Base-by-base conservation (phyloP, 345 rosid species). In the Dipteronia dyeriana region DNA sequence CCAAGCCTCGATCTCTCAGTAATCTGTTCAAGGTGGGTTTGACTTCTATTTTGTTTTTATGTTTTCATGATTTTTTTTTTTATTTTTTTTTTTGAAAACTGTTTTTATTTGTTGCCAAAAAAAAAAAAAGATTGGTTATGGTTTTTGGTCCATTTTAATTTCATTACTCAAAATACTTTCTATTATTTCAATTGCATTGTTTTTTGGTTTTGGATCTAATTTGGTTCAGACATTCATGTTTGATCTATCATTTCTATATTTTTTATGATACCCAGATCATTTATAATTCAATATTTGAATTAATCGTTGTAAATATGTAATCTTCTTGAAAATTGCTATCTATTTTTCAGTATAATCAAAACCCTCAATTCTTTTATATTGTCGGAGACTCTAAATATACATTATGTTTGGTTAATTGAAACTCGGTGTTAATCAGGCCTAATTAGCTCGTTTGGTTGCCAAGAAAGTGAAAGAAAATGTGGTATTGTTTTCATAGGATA, bases 21-120 rank as follows among this genome's bases (percentile, higher is more conserved):
- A 66, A 81, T 77, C 76, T 87, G 83, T 82, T 87, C 66, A 70
- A 85, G 75, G 86, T 82, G 88, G 82, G 51, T 64, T 26, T 61
- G 25, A 1, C 3, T 69, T 23, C 3, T 29, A 11, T 25, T 6
- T 7, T 56, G 22, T 10, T 62, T 39, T 12, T 45, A 0, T 0
- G 16, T 34, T 75, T 26, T 22, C 22, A 11, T 26, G 71, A 75
- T 16, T 64, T 26, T 7, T 9, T 8, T 66, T 66, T 62, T 9
- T 8, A 34, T 66, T 62, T 20, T 12, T 62, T 17, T 12, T 59
- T 60, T 49, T 29, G 70, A n/a, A 38, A 38, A 6, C 11, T 13
- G 64, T 56, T 34, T 26, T 56, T 54, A 43, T 38, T 66, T 17
- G 25, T 34, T 38, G 69, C 47, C 31, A 43, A 43, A 39, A 49